Percentiles rank a stretch among this genome's conserved stretches.
phyloP scores from a whole-genome alignment of 106 monocot species.

The Gastrodia elata region DNA sequence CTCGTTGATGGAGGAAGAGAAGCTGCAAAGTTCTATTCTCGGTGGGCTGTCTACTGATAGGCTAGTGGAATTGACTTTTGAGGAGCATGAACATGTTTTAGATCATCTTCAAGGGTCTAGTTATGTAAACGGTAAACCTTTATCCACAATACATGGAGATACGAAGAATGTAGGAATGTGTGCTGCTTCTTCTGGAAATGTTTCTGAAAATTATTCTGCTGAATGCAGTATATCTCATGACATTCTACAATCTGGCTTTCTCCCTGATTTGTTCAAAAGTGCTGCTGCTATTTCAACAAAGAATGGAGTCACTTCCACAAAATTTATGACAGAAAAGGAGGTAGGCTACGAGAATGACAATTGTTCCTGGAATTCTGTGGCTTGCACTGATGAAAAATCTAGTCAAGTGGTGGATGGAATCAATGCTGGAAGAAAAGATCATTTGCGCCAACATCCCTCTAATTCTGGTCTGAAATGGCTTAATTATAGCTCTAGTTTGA shows the following conservation, averaged over 20 bases:
- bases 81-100: background rate
- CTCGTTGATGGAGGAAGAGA: constrained; percentile 3
- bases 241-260: background rate
- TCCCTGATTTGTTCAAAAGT: background rate
- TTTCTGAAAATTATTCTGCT: background rate
- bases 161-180: background rate
- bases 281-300: background rate
- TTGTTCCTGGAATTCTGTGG: background rate
- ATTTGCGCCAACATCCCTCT: background rate
- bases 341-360: background rate
- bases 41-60: background rate
- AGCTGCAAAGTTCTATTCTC: background rate
- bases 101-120: background rate
- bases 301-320: background rate
- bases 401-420: background rate
- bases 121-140: background rate
- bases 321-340: background rate
- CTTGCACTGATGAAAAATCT: background rate
- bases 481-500: constrained; percentile 2
- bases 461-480: constrained; percentile 4
- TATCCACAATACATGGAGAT: constrained; percentile 11
- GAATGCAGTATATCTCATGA: background rate
- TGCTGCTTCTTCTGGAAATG: background rate
- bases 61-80: background rate
- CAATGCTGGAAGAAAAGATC: background rate